Conservation (phyloP, 371 early-diverging fungal species). For the Phascolomyces articulosus region DNA sequence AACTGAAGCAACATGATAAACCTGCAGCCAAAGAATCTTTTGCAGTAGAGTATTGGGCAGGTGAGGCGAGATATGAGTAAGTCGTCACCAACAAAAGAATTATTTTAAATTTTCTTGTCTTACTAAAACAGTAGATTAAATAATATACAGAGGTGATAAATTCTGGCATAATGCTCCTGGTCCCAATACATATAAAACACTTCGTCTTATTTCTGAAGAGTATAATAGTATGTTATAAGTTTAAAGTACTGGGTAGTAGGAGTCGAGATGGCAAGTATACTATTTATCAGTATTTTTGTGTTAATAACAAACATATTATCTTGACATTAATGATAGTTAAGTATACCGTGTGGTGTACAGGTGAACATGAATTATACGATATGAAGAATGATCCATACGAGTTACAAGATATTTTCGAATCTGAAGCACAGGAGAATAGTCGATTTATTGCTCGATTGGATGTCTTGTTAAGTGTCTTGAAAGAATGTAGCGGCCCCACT, state of each 20-base stretch:
- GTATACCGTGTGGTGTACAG: constrained; percentile 69
- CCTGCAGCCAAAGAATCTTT: constrained; percentile 57
- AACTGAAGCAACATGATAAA: constrained; percentile 33
- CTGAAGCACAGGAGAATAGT: background rate
- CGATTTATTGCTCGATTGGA: constrained; percentile 52
- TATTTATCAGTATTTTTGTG: no score
- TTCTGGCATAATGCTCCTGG: background rate
- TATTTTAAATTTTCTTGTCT: no score
- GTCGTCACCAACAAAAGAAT: no score
- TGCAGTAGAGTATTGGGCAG: constrained; percentile 69
- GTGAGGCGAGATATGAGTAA: no score
- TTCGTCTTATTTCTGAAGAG: constrained; percentile 54
- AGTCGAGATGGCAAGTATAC: constrained; percentile 1
- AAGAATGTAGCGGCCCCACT: constrained; percentile 55
- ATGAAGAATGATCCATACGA: constrained; percentile 63
- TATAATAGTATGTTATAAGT: constrained; percentile 60
- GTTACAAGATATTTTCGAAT: constrained; percentile 47
- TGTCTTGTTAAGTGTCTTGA: constrained; percentile 56
- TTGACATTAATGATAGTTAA: constrained; percentile 23
- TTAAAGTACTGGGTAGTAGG: no score
- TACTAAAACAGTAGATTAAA: no score
- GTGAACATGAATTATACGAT: constrained; percentile 65
- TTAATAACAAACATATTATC: background rate
- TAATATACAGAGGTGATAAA: constrained; percentile 20
- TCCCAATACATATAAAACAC: constrained; percentile 57